phyloP scores from a whole-genome alignment of 306 rosid species.

The Oxytropis ochrocephala region DNA sequence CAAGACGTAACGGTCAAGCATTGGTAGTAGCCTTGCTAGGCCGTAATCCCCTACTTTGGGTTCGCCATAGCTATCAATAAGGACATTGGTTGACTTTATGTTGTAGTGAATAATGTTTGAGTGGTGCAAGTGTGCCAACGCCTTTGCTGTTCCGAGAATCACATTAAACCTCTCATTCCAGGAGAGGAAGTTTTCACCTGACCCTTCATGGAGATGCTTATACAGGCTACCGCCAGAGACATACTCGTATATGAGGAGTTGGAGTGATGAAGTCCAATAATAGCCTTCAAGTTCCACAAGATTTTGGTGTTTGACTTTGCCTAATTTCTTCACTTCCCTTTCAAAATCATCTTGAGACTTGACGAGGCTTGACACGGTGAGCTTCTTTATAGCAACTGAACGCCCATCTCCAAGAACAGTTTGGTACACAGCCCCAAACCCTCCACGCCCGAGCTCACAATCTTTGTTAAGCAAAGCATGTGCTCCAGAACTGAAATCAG shows the following conservation, averaged over 20 bases:
- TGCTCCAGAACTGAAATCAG: constrained; percentile 90
- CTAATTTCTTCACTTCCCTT: constrained; percentile 89
- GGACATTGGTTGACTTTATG: constrained; percentile 87
- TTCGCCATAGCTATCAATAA: constrained; percentile 72
- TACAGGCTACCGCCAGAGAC: constrained; percentile 83
- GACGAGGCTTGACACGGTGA: constrained; percentile 95
- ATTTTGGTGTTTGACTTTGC: constrained; percentile 81
- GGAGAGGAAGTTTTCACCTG: constrained; percentile 70
- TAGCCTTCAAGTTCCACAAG: constrained; percentile 93
- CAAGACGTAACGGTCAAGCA: constrained; percentile 90
- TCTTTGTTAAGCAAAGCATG: constrained; percentile 97
- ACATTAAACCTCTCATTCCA: constrained; percentile 92
- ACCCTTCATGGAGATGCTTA: constrained; percentile 90
- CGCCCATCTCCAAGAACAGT: constrained; percentile 87
- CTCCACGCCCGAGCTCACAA: constrained; percentile 99
- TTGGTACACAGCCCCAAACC: constrained; percentile 88
- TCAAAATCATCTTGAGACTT: constrained; percentile 95
- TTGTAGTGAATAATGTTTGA: constrained; percentile 84
- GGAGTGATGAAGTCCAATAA: constrained; percentile 97
- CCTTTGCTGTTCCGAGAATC: constrained; percentile 86
- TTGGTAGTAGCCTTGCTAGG: constrained; percentile 84
- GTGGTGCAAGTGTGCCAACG: constrained; percentile 88
- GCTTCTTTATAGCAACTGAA: constrained; percentile 96
- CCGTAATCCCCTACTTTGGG: constrained; percentile 92
- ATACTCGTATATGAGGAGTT: constrained; percentile 84